Evolutionary conservation across 2,329 filamentous ascomycete genomes (phyloP).

Genomic region (Aurifilum marmelostoma): DNA sequence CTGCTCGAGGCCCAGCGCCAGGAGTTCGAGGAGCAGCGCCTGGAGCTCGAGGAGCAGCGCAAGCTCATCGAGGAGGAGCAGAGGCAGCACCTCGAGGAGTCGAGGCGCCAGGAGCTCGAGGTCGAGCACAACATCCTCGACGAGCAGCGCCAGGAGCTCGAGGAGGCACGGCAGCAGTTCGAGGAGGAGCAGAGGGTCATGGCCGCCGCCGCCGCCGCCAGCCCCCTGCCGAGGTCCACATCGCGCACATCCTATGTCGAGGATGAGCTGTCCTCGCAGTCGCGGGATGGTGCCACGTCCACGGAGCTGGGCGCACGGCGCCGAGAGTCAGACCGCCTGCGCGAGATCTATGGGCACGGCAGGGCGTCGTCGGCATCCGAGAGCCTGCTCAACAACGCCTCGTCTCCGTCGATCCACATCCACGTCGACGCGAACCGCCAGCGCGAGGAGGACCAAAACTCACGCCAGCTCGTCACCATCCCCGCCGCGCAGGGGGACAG

Average conservation of each 20-base stretch:
- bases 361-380: conserved; percentile 25
- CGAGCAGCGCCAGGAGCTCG: conserved; percentile 27
- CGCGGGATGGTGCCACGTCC: conserved; percentile 14
- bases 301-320: conserved; percentile 37
- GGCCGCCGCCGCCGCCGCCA: conserved; percentile 3
- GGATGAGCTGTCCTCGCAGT: conserved; percentile 20
- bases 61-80: conserved; percentile 27
- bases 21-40: conserved; percentile 28
- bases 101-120: conserved; percentile 24
- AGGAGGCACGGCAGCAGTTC: conserved; percentile 25
- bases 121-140: conserved; percentile 27
- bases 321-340: conserved; percentile 54
- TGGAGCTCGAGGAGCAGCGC: conserved; percentile 27
- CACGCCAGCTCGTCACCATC: conserved; percentile 25
- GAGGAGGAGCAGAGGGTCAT: conserved; percentile 34
- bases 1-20: conserved; percentile 26
- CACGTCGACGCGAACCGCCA: conserved; percentile 28
- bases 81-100: conserved; percentile 25
- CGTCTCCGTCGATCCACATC: conserved; percentile 26
- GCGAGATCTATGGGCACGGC: conserved; percentile 57
- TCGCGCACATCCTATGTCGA: conserved; percentile 31
- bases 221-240: conserved; percentile 25
- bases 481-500: conserved; percentile 14
- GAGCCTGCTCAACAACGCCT: conserved; percentile 19
- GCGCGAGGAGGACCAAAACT: conserved; percentile 24